Evolutionary conservation across 306 rosid genomes (phyloP).

Genomic region (Leucaena leucocephala): DNA sequence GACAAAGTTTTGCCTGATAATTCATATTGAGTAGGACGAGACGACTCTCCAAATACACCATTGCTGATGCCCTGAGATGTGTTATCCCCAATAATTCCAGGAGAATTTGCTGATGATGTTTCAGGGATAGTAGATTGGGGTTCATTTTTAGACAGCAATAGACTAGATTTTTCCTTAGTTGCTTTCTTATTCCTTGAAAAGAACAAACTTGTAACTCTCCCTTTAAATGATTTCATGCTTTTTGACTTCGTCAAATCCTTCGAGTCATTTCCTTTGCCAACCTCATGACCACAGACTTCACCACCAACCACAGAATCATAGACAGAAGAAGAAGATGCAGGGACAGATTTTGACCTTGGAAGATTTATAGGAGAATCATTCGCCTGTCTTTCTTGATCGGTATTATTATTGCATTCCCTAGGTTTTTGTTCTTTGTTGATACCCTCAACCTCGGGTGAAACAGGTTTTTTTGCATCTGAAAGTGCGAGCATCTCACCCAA

Average conservation of each 20-base stretch:
- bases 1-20: conserved; percentile 49
- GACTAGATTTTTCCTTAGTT: conserved; percentile 61
- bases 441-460: conserved; percentile 45
- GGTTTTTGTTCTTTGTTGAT: conserved; percentile 51
- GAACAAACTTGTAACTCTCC: conserved; percentile 84
- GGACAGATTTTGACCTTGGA: conserved; percentile 82
- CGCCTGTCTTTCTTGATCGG: conserved; percentile 45
- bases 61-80: conserved; percentile 52
- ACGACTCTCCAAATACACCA: conserved; percentile 53
- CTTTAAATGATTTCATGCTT: conserved; percentile 71
- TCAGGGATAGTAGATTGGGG: conserved; percentile 43
- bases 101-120: conserved; percentile 39
- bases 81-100: conserved; percentile 46
- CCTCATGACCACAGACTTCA: conserved; percentile 55
- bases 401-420: conserved; percentile 49
- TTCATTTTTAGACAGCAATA: conserved; percentile 48
- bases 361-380: conserved; percentile 59
- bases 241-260: conserved; percentile 60
- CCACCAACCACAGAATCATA: conserved; percentile 42
- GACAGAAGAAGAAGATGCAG: conserved; percentile 57
- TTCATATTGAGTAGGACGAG: conserved; percentile 48
- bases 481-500: conserved; percentile 98
- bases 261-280: conserved; percentile 45
- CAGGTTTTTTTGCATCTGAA: conserved; percentile 61
- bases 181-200: conserved; percentile 81